These are phyloP conservation scores for Arbutus unedo DNA, from an alignment of 148 eudicot species.

Conservation along the genomic window DNA sequence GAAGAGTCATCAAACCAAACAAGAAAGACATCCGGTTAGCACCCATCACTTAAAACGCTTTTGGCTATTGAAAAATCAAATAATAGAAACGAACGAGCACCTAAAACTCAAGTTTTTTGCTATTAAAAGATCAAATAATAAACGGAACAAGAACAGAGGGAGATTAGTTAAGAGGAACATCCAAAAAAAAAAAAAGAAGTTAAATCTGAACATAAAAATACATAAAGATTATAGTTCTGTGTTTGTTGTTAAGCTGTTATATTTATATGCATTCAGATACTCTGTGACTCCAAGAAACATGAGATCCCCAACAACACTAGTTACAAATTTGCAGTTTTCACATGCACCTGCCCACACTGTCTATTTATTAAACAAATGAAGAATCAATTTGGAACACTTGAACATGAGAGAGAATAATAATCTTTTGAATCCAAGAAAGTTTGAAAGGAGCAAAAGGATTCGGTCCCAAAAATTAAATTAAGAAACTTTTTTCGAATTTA, in stretches of 20 bases:
- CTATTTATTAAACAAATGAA: not conserved
- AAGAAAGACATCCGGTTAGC: too few relatives aligned
- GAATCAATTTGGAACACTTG: not conserved
- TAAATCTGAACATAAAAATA: not conserved
- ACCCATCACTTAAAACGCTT: too few relatives aligned
- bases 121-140: too few relatives aligned
- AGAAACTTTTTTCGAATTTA: too few relatives aligned
- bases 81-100: too few relatives aligned
- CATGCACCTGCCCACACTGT: slow-evolving; percentile 6
- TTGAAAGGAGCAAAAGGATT: too few relatives aligned
- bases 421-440: not conserved
- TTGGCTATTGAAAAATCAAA: too few relatives aligned
- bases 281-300: not conserved
- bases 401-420: not conserved
- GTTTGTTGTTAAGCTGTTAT: not conserved
- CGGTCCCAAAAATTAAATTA: too few relatives aligned
- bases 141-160: too few relatives aligned
- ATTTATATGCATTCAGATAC: not conserved
- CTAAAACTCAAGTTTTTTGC: too few relatives aligned
- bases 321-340: slow-evolving; percentile 1
- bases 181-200: too few relatives aligned
- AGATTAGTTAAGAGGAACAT: not conserved
- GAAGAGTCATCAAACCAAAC: too few relatives aligned
- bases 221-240: not conserved
- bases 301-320: not conserved